Base-by-base conservation (phyloP, 2,329 filamentous ascomycete species). In the Lasiodiplodia theobromae region DNA sequence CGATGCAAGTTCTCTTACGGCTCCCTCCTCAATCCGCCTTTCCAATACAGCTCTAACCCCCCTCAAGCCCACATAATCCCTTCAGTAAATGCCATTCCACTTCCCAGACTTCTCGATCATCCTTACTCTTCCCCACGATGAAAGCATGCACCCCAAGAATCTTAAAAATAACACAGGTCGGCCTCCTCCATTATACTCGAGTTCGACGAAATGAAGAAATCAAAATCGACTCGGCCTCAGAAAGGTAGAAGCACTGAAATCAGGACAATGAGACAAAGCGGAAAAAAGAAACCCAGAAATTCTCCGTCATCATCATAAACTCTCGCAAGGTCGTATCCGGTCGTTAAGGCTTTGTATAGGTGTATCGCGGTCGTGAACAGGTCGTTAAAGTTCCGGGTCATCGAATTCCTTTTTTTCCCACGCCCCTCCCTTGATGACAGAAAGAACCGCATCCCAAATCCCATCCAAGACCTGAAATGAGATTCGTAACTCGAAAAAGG, bases 341-440 rank as follows among this genome's bases (percentile, higher is more conserved):
- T 64, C 60, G 60, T 64, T 64, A 64, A 64, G 60, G 60, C 44
- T 64, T 51, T 64, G 60, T 64, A 64, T 64, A 31, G 60, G 60
- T 64, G 60, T 64, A 64, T 64, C 60, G 47, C 47, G 31, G 60
- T 64, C 60, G 44, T 64, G 47, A 64, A 64, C 60, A 64, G 60
- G 47, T 64, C 60, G 60, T 64, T n/a, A 63, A 28, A 64, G 34
- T 62, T 37, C 47, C 28, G 60, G 47, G 28, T 31, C 52, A 25
- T 64, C 18, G n/a, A 47, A n/a, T 63, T 21, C 51, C 60, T 49
- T 49, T 37, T 64, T 64, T 63, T 64, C 47, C 54, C 44, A 25
- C 44, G 60, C 60, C 44, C 58, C 40, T 60, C 38, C 60, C 5
- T 31, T 34, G 40, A 25, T 37, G 54, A 40, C 21, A 63, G 49